Evolutionary conservation across 2,329 filamentous ascomycete genomes (phyloP).

Genomic region (Neocatenulostroma microsporum): DNA sequence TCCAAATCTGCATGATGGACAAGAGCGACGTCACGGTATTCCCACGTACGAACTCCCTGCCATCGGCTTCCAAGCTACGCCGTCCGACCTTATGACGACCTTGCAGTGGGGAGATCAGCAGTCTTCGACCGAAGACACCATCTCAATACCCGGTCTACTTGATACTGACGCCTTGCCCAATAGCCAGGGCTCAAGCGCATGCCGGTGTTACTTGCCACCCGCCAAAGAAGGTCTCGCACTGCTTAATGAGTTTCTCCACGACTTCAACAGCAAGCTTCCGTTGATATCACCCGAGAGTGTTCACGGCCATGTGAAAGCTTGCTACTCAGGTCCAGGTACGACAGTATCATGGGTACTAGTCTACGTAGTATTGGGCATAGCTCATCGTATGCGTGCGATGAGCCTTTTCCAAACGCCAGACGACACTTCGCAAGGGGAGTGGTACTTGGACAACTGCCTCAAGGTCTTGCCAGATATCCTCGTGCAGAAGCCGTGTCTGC

Average conservation of each 20-base stretch:
- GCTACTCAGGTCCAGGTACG: not conserved
- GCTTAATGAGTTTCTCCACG: conserved; percentile 1
- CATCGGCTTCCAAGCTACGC: too few relatives aligned
- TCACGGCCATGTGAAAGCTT: not conserved
- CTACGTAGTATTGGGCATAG: conserved; percentile 3
- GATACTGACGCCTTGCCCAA: not conserved
- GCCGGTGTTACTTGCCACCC: not conserved
- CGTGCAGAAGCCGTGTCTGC: conserved; percentile 1
- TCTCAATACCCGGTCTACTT: too few relatives aligned
- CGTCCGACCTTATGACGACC: not conserved
- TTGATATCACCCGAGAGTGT: conserved; percentile 1
- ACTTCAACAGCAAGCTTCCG: conserved; percentile 6
- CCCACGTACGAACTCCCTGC: too few relatives aligned
- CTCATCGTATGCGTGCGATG: conserved; percentile 4
- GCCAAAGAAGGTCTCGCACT: not conserved
- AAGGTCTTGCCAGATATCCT: not conserved
- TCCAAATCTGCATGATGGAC: not conserved
- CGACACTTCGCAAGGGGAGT: conserved; percentile 1
- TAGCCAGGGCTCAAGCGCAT: not conserved
- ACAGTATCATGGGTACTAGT: conserved; percentile 3
- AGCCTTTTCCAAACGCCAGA: conserved; percentile 1
- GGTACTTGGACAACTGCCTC: conserved; percentile 4
- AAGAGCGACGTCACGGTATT: not conserved
- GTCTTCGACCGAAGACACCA: not conserved
- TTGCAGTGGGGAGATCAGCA: not conserved